Evolutionary conservation across 2,329 filamentous ascomycete species (phyloP), one percentile per base, ranked within the genome.

Genomic region (Botrytis pseudocinerea): DNA sequence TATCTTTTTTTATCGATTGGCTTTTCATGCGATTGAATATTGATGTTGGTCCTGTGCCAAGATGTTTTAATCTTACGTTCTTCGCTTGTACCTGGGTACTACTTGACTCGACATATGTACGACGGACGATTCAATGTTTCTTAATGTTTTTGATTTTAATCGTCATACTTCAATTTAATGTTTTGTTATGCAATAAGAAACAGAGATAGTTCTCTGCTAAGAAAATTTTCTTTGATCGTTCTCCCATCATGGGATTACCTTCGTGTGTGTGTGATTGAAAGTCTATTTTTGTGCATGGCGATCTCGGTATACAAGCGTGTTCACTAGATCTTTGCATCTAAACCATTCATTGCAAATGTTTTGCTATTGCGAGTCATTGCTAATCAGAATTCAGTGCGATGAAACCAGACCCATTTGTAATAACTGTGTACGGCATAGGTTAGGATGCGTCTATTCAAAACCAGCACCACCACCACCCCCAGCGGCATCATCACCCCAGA

Each of bases 401-500:
- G 75, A 76, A 28, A 60, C 59, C 28, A 72, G 72, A 46, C 75
- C 75, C 8, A 61, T 75, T 14, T 76, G 75, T 35, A 72, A 72
- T 42, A 76, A 73, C 44, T 76, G 75, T 42, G 44, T 75, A 63
- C 62, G 75, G 18, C 75, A 76, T 72, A 70, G 72, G 32, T 71
- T 76, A 40, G 62, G 64, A 44, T 76, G 75, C 46, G 48, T 71
- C n/a, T 76, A 76, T 44, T 22, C 57, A 32, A 72, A 69, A 51
- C 71, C 71, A 42, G 64, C 71, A 20, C 71, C 71, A 8, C 48
- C 44, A 2, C 71, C 57, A 8, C 59, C 42, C 25, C 48, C 48
- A 40, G 22, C 38, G 12, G 40, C 66, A 57, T 68, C 48, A 16
- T 40, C 65, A 28, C n/a, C 65, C 9, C 64, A 72, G 61, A 73